Evolutionary conservation across 495 filamentous ascomycete species (phyloP).

Genomic region (Aspergillus affinis): DNA sequence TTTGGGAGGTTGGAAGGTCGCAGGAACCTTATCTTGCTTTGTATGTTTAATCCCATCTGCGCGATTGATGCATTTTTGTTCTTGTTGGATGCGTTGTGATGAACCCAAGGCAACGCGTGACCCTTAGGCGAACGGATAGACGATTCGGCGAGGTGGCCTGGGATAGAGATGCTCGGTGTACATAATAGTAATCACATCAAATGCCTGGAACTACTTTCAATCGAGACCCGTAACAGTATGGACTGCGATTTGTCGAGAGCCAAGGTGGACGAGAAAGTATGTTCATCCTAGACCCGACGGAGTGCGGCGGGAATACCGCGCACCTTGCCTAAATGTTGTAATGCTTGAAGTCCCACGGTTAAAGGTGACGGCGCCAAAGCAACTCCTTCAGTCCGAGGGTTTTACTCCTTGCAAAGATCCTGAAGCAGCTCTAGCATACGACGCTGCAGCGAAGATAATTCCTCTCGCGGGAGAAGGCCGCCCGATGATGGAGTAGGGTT

Average conservation of each 20-base stretch:
- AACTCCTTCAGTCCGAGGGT: background rate
- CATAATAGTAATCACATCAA: constrained; percentile 23
- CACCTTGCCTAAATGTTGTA: background rate
- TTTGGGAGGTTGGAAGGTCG: constrained; percentile 5
- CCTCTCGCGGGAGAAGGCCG: constrained; percentile 33
- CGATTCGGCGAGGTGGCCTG: constrained; percentile 6
- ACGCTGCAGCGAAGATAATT: constrained; percentile 53
- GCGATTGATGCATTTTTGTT: constrained; percentile 2
- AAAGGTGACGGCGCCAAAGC: no score
- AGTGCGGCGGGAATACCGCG: background rate
- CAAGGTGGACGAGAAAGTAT: background rate
- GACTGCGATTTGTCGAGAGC: background rate
- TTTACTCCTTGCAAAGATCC: constrained; percentile 57
- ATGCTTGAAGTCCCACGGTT: background rate
- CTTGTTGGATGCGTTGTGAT: background rate
- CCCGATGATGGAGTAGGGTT: constrained; percentile 17
- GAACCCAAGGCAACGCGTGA: constrained; percentile 11
- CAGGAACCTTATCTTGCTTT: background rate
- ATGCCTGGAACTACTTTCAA: background rate
- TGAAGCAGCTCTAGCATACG: constrained; percentile 63
- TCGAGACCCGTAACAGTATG: background rate
- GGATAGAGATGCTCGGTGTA: constrained; percentile 23
- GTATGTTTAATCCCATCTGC: background rate
- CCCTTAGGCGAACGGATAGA: constrained; percentile 22
- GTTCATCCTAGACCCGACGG: background rate